Evolutionary conservation across 1,139 yeast genomes (phyloP).

Genomic region (Diutina scorzettiae): DNA sequence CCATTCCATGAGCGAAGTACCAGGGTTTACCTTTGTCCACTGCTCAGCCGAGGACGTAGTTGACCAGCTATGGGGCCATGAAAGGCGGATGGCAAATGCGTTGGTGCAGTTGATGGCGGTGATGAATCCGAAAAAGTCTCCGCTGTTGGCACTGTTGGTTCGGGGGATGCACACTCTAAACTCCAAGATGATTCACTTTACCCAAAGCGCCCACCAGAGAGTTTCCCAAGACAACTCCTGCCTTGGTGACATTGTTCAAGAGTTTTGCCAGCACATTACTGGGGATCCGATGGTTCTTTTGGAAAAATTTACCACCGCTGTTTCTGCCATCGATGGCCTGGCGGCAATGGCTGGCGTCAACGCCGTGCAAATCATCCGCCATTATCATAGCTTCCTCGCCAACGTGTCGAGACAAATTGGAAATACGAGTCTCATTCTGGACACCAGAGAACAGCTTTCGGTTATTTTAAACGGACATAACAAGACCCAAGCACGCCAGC

Average conservation of each 20-base stretch:
- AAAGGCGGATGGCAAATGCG: neutral
- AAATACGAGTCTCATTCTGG: neutral
- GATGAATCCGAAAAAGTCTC: neutral
- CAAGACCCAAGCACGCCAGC: neutral
- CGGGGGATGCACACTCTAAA: neutral
- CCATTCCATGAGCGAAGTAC: conserved; percentile 1
- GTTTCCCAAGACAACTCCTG: neutral
- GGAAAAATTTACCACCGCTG: neutral
- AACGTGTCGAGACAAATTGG: neutral
- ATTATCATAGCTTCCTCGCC: neutral
- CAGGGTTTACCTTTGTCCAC: conserved; percentile 5
- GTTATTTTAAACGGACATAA: neutral
- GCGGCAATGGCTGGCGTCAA: neutral
- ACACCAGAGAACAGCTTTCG: neutral
- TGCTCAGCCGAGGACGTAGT: neutral
- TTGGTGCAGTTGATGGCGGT: neutral
- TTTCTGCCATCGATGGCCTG: neutral
- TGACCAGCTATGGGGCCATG: conserved; percentile 3
- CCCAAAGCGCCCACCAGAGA: neutral
- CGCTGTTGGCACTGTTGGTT: neutral
- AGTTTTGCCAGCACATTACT: neutral
- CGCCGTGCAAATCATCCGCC: neutral
- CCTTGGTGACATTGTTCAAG: neutral
- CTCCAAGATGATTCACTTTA: neutral
- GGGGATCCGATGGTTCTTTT: conserved; percentile 2